Conservation (phyloP, 2,329 filamentous ascomycete species). For the Fusarium sp. region DNA sequence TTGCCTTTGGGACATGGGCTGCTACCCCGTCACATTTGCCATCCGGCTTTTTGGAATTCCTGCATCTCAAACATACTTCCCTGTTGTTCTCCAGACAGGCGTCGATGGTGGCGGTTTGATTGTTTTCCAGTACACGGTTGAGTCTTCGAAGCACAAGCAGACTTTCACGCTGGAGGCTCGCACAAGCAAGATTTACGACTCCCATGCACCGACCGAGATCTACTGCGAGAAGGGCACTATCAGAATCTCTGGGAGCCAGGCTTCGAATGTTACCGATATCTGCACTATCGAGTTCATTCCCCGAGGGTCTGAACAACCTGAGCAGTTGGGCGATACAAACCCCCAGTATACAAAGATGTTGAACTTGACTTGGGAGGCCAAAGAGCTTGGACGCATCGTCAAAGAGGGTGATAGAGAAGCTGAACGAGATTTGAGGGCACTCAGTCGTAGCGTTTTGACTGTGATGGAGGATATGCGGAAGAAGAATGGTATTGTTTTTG, state of each 20-base stretch:
- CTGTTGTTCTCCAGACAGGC: conserved; percentile 15
- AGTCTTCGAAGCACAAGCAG: conserved; percentile 27
- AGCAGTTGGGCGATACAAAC: conserved; percentile 27
- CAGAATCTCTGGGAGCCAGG: conserved; percentile 18
- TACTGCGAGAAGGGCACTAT: conserved; percentile 42
- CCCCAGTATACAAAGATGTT: conserved; percentile 29
- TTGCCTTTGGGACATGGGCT: conserved; percentile 40
- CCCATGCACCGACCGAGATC: conserved; percentile 36
- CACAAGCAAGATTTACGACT: conserved; percentile 37
- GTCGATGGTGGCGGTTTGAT: conserved; percentile 32
- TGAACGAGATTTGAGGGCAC: conserved; percentile 25
- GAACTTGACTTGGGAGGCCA: conserved; percentile 40
- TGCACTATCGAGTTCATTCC: conserved; percentile 28
- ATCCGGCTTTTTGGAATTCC: conserved; percentile 33
- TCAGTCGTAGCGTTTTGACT: conserved; percentile 20
- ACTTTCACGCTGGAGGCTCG: conserved; percentile 28
- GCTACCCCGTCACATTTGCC: conserved; percentile 38
- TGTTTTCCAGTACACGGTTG: conserved; percentile 24
- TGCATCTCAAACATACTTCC: conserved; percentile 24
- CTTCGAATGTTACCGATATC: conserved; percentile 35
- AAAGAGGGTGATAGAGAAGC: conserved; percentile 18
- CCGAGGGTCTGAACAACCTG: conserved; percentile 20
- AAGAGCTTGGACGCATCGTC: conserved; percentile 35
- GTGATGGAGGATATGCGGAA: conserved; percentile 37
- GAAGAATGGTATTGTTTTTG: conserved; percentile 26